Percentiles rank a stretch among this genome's conserved stretches.
Conservation (phyloP, 208 protist genomes). For the Naegleria gruberi region DNA sequence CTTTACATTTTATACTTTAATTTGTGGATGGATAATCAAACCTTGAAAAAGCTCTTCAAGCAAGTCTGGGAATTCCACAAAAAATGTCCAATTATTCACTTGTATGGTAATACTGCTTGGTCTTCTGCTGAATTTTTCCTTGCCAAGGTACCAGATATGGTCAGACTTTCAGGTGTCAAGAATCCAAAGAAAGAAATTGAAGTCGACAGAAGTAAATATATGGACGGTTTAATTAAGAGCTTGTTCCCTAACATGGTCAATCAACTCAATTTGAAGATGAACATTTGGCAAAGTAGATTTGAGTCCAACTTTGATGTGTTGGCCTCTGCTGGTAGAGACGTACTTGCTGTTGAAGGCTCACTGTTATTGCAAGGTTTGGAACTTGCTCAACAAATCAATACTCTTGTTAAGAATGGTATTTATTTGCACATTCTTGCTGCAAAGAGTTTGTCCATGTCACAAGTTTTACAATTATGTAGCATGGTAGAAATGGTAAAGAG, state of each 20-base stretch:
- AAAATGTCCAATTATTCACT: slow-evolving; percentile 38
- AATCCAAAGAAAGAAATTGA: slow-evolving; percentile 26
- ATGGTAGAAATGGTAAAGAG: slow-evolving; percentile 72
- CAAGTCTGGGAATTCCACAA: background rate
- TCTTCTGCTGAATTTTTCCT: slow-evolving; percentile 44
- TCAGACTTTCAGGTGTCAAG: slow-evolving; percentile 27
- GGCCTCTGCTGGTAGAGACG: background rate
- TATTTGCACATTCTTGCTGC: slow-evolving; percentile 57
- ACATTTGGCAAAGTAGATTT: slow-evolving; percentile 51
- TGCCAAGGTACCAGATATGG: slow-evolving; percentile 21
- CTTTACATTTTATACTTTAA: slow-evolving; percentile 1
- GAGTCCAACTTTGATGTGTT: slow-evolving; percentile 37
- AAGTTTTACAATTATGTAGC: slow-evolving; percentile 57
- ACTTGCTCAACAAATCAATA: slow-evolving; percentile 52
- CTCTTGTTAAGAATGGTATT: slow-evolving; percentile 55
- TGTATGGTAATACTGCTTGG: slow-evolving; percentile 40
- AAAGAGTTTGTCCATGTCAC: slow-evolving; percentile 48
- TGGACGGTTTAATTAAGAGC: slow-evolving; percentile 22
- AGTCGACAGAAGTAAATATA: background rate
- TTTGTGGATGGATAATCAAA: background rate
- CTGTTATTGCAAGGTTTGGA: slow-evolving; percentile 44
- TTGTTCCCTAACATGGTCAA: slow-evolving; percentile 20
- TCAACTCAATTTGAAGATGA: slow-evolving; percentile 30
- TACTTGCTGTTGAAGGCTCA: background rate
- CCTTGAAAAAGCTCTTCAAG: background rate